phyloP scores from a whole-genome alignment of 2,329 filamentous ascomycete genomes.

The Coccinonectria pachysandricola region DNA sequence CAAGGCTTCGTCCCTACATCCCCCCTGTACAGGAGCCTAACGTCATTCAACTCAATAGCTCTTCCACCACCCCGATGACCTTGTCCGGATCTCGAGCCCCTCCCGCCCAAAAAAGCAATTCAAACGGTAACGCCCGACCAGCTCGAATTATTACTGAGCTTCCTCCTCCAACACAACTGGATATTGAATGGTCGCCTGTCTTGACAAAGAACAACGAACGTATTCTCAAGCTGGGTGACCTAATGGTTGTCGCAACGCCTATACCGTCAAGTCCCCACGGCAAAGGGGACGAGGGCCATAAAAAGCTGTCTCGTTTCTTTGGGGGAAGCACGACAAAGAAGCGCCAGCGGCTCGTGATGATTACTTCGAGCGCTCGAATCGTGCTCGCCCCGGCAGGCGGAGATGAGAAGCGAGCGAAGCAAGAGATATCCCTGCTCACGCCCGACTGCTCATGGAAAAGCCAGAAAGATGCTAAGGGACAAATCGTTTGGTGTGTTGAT shows the following conservation, averaged over 20 bases:
- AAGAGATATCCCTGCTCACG: slow-evolving; percentile 75
- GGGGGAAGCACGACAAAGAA: slow-evolving; percentile 87
- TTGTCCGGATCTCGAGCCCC: slow-evolving; percentile 23
- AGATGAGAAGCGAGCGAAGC: slow-evolving; percentile 90
- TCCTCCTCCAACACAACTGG: slow-evolving; percentile 89
- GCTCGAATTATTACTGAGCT: slow-evolving; percentile 86
- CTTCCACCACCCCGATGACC: slow-evolving; percentile 22
- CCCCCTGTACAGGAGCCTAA: slow-evolving; percentile 65
- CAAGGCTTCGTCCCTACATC: slow-evolving; percentile 73
- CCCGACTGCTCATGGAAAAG: slow-evolving; percentile 69
- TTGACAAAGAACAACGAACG: slow-evolving; percentile 84
- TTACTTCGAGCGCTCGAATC: slow-evolving; percentile 84
- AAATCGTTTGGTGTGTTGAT: slow-evolving; percentile 83
- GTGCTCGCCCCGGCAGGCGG: slow-evolving; percentile 85
- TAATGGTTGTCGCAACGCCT: slow-evolving; percentile 73
- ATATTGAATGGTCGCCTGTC: slow-evolving; percentile 98
- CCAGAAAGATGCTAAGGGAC: slow-evolving; percentile 75
- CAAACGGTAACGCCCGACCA: slow-evolving; percentile 47
- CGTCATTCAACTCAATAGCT: slow-evolving; percentile 62
- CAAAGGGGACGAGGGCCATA: slow-evolving; percentile 64
- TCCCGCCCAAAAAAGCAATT: slow-evolving; percentile 25
- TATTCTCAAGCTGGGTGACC: slow-evolving; percentile 86
- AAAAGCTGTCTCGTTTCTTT: slow-evolving; percentile 90
- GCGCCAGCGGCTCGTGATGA: slow-evolving; percentile 83
- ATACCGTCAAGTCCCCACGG: slow-evolving; percentile 64